These are phyloP conservation scores for Heliocybe sulcata DNA, from an alignment of 1,284 basidiomycete species.

Conservation along the genomic window DNA sequence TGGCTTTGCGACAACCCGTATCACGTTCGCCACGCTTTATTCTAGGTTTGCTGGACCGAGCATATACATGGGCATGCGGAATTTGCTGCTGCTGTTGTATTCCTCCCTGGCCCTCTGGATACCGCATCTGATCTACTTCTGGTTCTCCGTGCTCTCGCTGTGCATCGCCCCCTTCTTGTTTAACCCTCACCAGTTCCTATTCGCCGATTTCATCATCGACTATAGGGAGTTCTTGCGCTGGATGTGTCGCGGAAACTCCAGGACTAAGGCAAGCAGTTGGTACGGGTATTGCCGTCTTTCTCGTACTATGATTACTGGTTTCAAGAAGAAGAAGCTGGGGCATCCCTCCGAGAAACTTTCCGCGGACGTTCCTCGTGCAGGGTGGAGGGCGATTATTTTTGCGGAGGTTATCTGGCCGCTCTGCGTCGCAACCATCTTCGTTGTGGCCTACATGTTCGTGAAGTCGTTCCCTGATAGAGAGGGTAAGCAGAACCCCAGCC, in stretches of 20 bases:
- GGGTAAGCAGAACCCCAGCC: conserved; percentile 58
- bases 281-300: conserved; percentile 96
- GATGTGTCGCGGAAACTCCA: conserved; percentile 96
- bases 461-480: conserved; percentile 77
- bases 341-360: conserved; percentile 95
- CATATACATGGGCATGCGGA: conserved; percentile 95
- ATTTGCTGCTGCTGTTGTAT: conserved; percentile 83
- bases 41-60: conserved; percentile 97
- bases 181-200: conserved; percentile 97
- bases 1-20: conserved; percentile 93
- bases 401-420: conserved; percentile 85
- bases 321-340: conserved; percentile 96
- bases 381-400: conserved; percentile 80
- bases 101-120: conserved; percentile 89
- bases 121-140: conserved; percentile 95
- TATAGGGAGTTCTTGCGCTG: conserved; percentile 95
- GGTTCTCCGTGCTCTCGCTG: conserved; percentile 86
- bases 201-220: conserved; percentile 93
- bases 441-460: conserved; percentile 87
- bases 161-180: conserved; percentile 95
- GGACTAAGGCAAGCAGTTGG: conserved; percentile 95
- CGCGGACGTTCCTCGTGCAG: conserved; percentile 85
- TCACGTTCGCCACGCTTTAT: conserved; percentile 92
- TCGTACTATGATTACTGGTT: conserved; percentile 93
- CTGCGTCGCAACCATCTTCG: conserved; percentile 69